Base-by-base conservation (phyloP, 2,329 filamentous ascomycete genomes). In the Chaetomium strumarium region DNA sequence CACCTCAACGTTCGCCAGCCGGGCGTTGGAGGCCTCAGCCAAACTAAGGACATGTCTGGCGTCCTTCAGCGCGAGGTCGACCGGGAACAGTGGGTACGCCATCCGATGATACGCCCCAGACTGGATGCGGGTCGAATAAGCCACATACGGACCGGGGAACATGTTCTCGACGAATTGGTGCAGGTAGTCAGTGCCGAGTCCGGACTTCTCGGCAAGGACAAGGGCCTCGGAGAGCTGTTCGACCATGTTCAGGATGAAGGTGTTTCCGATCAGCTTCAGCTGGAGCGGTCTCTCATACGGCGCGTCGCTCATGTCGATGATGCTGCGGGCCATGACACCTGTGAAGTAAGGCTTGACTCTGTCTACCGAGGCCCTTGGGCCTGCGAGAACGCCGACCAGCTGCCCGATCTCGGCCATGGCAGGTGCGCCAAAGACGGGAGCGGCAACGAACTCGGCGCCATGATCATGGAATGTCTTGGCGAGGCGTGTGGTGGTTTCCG, bases 251-350 rank as follows among this genome's bases (percentile, higher is more conserved):
- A 95, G 67, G 61, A 96, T 78, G 66, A 96, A 91, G 0, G 86
- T 88, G 69, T 96, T 96, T 52, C 91, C 90, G 37, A 95, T 78
- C 17, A 96, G 75, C 70, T 96, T 93, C 44, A 95, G 74, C 42
- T 82, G 78, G 1, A 83, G 79, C 5, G 90, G 84, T 49, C 82
- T 81, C 48, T 85, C 80, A 45, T 84, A 83, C 1, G 85, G 78
- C 68, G 88, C 79, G 58, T 79, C 82, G 41, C 77, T 76, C 67
- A 90, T 84, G 65, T 92, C 82, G 55, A 95, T 83, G 58, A 83
- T 80, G 1, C 76, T 78, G 33, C 80, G 78, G 2, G 84, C 79
- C 63, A 85, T 88, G 14, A 93, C 87, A 50, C 84, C 86, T 55
- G 80, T 82, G 55, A 84, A 85, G 68, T 84, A 92, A 0, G 86